Conservation (phyloP, 2,329 filamentous ascomycete species). For the Pseudohalonectria lignicola region DNA sequence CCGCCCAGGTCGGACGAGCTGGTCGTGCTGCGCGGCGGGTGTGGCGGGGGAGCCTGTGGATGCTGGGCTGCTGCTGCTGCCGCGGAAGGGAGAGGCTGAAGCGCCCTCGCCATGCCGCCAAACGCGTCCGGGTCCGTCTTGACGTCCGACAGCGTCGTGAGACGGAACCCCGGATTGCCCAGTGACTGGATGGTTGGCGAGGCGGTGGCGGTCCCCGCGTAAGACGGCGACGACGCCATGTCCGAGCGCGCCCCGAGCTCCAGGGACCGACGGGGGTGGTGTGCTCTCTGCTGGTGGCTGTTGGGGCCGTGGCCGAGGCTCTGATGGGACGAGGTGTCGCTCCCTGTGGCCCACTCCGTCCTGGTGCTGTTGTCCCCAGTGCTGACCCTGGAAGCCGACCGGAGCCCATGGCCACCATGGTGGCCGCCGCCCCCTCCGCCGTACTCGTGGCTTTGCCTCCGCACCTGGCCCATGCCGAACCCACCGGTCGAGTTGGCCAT, state of each 20-base stretch:
- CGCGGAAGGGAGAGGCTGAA: no score
- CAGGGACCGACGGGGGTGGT: conserved; percentile 9
- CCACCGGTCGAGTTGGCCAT: conserved; percentile 86
- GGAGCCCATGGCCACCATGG: conserved; percentile 10
- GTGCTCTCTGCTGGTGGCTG: conserved; percentile 7
- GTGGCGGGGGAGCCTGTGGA: conserved; percentile 18
- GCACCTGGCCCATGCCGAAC: conserved; percentile 52
- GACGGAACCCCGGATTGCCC: conserved; percentile 14
- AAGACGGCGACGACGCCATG: conserved; percentile 14
- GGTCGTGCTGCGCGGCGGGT: conserved; percentile 23
- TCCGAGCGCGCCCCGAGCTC: conserved; percentile 17
- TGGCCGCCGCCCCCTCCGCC: conserved; percentile 8
- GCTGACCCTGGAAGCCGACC: conserved; percentile 13
- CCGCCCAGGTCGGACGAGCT: conserved; percentile 16
- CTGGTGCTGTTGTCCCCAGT: conserved; percentile 3
- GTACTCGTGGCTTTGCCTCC: conserved; percentile 2
- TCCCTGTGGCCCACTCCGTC: neutral
- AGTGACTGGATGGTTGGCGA: conserved; percentile 27
- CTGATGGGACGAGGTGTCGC: conserved; percentile 1
- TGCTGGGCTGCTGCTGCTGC: no score
- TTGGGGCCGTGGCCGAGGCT: neutral
- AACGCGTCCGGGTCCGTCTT: conserved; percentile 28
- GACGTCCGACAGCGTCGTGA: conserved; percentile 15
- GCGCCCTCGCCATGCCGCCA: neutral
- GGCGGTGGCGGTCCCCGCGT: conserved; percentile 23